phyloP scores from a whole-genome alignment of 768 basidiomycete species.

The Lentinus tigrinus region DNA sequence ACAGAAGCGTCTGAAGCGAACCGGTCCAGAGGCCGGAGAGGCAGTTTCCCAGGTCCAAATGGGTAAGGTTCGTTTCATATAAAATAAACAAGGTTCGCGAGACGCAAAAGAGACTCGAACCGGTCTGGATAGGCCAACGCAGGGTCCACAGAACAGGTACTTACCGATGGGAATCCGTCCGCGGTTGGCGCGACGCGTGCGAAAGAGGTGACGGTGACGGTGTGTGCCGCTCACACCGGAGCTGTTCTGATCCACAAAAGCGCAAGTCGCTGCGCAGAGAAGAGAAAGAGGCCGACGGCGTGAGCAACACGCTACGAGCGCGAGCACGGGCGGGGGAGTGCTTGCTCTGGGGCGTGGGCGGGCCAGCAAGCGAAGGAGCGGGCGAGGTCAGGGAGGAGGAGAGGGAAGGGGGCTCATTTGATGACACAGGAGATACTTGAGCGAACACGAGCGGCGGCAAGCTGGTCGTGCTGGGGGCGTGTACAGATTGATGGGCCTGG shows the following conservation, averaged over 20 bases:
- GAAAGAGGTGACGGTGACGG: slow-evolving; percentile 23
- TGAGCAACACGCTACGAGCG: slow-evolving; percentile 10
- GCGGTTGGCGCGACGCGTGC: slow-evolving; percentile 14
- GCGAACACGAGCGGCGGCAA: slow-evolving; percentile 15
- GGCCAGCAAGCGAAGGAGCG: slow-evolving; percentile 15
- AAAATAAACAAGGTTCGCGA: slow-evolving; percentile 11
- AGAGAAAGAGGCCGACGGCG: slow-evolving; percentile 17
- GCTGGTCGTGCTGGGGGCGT: slow-evolving; percentile 19
- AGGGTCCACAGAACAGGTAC: slow-evolving; percentile 8
- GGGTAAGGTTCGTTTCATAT: slow-evolving; percentile 13
- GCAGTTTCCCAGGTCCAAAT: slow-evolving; percentile 6
- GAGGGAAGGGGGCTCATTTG: slow-evolving; percentile 20
- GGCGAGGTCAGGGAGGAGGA: slow-evolving; percentile 22
- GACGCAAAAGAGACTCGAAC: slow-evolving; percentile 18
- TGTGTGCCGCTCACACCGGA: slow-evolving; percentile 18
- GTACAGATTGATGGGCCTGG: slow-evolving; percentile 28
- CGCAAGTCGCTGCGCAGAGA: slow-evolving; percentile 16
- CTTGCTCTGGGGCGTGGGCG: slow-evolving; percentile 18
- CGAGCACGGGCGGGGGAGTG: slow-evolving; percentile 5
- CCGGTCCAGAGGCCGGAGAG: slow-evolving; percentile 17
- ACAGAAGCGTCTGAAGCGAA: slow-evolving; percentile 5
- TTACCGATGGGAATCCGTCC: slow-evolving; percentile 18
- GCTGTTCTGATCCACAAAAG: slow-evolving; percentile 2
- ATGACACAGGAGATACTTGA: slow-evolving; percentile 21
- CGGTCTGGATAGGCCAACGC: slow-evolving; percentile 9